A percentile compares a stretch with the other conserved stretches of the same genome.
Evolutionary conservation across 352 stramenopile species (phyloP).

Genomic region (Phytophthora quininea): DNA sequence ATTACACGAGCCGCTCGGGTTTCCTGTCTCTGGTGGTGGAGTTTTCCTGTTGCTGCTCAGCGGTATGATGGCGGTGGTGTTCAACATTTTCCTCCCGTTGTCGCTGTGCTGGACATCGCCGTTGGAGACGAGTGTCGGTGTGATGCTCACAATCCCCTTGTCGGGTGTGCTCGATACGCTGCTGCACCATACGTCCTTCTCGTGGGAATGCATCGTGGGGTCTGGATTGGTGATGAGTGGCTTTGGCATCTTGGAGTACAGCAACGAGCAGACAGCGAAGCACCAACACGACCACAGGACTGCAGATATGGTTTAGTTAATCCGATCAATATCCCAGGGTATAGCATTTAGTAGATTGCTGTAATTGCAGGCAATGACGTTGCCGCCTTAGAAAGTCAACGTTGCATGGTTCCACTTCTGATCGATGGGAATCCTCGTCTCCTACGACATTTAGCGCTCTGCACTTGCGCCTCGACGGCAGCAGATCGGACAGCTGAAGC

Average conservation of each 20-base stretch:
- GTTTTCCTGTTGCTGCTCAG: constrained; percentile 46
- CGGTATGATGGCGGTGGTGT: constrained; percentile 44
- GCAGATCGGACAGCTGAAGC: neutral
- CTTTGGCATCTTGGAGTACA: constrained; percentile 52
- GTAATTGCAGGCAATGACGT: too few species aligned
- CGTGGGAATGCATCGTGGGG: constrained; percentile 49
- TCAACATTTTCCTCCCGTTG: constrained; percentile 55
- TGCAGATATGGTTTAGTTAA: neutral
- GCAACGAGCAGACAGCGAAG: constrained; percentile 6
- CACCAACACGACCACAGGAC: neutral
- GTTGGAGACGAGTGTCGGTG: constrained; percentile 57
- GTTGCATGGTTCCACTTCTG: too few species aligned
- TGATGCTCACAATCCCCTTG: constrained; percentile 66
- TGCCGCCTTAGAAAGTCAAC: too few species aligned
- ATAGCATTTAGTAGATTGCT: neutral
- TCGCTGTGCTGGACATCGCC: constrained; percentile 62
- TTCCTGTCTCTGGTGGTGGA: constrained; percentile 35
- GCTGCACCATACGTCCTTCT: constrained; percentile 50
- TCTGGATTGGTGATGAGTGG: constrained; percentile 56
- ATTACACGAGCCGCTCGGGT: constrained; percentile 52
- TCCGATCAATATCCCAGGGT: neutral
- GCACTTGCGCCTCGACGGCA: neutral
- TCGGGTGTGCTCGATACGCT: constrained; percentile 47
- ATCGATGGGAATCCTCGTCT: too few species aligned
- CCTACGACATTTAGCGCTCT: too few species aligned